Evolutionary conservation across 129 eudicot species (phyloP).

Genomic region (Glebionis coronaria): DNA sequence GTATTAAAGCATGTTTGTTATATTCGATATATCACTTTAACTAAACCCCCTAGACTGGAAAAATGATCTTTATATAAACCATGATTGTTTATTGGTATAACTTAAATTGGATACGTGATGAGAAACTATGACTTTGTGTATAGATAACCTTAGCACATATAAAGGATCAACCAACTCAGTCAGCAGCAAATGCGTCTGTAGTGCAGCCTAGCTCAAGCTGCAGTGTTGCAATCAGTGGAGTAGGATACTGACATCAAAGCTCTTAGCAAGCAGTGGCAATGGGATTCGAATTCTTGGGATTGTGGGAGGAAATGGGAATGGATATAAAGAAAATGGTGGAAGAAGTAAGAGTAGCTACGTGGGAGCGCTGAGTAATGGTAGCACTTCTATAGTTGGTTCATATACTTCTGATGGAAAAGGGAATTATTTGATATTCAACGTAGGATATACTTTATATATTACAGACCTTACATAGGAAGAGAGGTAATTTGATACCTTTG

Average conservation of each 20-base stretch:
- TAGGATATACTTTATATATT: no score
- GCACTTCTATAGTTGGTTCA: no score
- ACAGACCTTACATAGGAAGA: conserved; percentile 66
- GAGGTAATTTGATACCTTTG: conserved; percentile 47
- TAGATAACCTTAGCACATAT: conserved; percentile 70
- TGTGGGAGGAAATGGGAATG: conserved; percentile 57
- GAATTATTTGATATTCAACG: conserved; percentile 84
- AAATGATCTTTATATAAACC: not conserved
- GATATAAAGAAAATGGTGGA: conserved; percentile 37
- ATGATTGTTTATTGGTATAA: not conserved
- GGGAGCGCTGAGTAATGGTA: conserved; percentile 46
- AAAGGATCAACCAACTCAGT: conserved; percentile 58
- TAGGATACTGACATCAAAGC: no score
- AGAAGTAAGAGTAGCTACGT: conserved; percentile 33
- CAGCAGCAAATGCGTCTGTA: conserved; percentile 33
- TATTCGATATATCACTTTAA: no score
- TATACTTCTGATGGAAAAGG: no score
- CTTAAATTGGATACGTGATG: no score
- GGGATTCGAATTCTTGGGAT: conserved; percentile 73
- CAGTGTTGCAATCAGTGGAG: conserved; percentile 64
- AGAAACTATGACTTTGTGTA: conserved; percentile 1
- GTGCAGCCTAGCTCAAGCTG: conserved; percentile 46
- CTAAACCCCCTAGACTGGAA: no score
- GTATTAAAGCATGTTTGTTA: no score
- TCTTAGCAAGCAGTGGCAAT: conserved; percentile 67